Conservation (phyloP, 1,139 yeast species). For the Yamadazyma kanchanaburiensis region DNA sequence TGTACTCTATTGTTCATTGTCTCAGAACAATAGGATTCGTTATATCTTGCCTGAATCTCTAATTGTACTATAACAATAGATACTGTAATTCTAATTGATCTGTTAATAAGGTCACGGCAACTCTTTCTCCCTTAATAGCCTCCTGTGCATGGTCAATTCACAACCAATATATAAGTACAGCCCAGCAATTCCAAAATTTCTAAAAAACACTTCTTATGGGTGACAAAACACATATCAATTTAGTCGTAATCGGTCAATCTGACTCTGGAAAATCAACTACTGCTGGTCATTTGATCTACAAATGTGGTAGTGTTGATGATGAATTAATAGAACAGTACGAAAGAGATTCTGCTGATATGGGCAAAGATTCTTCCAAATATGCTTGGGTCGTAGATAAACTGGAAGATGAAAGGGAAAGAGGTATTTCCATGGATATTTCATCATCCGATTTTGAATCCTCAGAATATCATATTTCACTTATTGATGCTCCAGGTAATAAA, state of each 20-base stretch:
- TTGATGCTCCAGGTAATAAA: slow-evolving; percentile 96
- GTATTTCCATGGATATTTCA: slow-evolving; percentile 94
- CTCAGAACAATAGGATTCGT: too few species aligned
- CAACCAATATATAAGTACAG: too few species aligned
- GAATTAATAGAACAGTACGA: slow-evolving; percentile 98
- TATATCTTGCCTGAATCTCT: too few species aligned
- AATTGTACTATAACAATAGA: too few species aligned
- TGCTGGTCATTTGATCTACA: slow-evolving; percentile 98
- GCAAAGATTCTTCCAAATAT: slow-evolving; percentile 98
- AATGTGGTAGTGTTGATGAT: slow-evolving; percentile 91
- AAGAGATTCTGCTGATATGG: slow-evolving; percentile 98
- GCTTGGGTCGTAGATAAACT: slow-evolving; percentile 96
- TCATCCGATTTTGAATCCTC: slow-evolving; percentile 96
- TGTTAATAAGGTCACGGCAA: too few species aligned
- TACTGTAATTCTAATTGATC: too few species aligned
- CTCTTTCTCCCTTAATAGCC: too few species aligned
- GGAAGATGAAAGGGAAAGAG: slow-evolving; percentile 96
- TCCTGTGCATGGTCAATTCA: too few species aligned
- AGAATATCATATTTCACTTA: slow-evolving; percentile 88
- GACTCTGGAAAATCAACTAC: slow-evolving; percentile 87
- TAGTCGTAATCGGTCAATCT: slow-evolving; percentile 99
- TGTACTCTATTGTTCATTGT: too few species aligned
- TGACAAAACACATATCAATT: slow-evolving; percentile 97
- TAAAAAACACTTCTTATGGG: too few species aligned
- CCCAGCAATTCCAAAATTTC: too few species aligned